phyloP scores from a whole-genome alignment of 169 alveolate species.

The Cryptosporidium parvum region DNA sequence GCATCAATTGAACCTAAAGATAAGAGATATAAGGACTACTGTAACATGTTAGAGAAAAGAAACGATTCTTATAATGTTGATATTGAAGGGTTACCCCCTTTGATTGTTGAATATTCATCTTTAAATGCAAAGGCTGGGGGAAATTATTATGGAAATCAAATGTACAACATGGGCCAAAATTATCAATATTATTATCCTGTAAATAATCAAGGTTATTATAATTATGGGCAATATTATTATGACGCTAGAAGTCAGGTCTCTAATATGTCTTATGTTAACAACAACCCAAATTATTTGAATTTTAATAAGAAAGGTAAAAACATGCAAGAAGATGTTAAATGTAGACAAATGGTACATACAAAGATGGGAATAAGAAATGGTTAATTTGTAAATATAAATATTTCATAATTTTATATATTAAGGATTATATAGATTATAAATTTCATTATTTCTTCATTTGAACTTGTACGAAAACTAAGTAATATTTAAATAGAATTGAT shows the following conservation, averaged over 20 bases:
- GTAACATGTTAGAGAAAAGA: background rate
- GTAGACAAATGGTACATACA: background rate
- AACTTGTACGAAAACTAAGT: background rate
- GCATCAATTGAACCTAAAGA: slow-evolving; percentile 38
- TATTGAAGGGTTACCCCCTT: slow-evolving; percentile 29
- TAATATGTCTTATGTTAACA: background rate
- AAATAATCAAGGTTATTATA: slow-evolving; percentile 4
- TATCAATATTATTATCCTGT: slow-evolving; percentile 1
- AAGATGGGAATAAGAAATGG: background rate
- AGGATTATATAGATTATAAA: background rate
- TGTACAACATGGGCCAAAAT: slow-evolving; percentile 5
- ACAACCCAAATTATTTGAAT: background rate
- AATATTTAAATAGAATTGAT: background rate
- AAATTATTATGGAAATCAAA: background rate
- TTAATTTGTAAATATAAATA: too few species aligned
- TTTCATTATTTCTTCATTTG: background rate
- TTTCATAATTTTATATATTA: too few species aligned
- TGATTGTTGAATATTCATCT: slow-evolving; percentile 56
- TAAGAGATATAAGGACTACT: background rate
- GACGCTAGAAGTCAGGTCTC: slow-evolving; percentile 24
- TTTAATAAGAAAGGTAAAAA: slow-evolving; percentile 10
- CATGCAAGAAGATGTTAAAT: slow-evolving; percentile 44
- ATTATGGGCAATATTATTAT: slow-evolving; percentile 3
- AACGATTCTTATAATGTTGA: background rate
- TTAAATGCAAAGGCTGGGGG: slow-evolving; percentile 4